Evolutionary conservation across 2,329 filamentous ascomycete species (phyloP), one percentile per base, ranked within the genome.

Genomic region (Colletotrichum graminicola): DNA sequence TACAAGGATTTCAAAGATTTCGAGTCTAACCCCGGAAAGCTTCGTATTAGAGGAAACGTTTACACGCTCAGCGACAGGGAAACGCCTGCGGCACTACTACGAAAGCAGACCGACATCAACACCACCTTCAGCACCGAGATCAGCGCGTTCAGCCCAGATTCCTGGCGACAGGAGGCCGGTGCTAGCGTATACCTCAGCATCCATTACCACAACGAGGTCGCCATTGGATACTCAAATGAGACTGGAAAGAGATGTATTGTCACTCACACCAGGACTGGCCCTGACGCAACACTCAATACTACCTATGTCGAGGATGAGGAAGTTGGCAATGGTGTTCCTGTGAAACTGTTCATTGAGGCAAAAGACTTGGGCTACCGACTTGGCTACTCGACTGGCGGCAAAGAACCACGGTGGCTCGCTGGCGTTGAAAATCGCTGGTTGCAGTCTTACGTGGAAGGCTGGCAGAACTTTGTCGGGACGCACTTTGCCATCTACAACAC

Each of bases 381-480:
- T 5, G 72, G 72, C 2, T 74, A 71, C 14, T 62, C 72, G 8
- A 71, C 70, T 1, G 66, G 72, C 0, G 57, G 55, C 21, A 62
- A 51, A 11, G 62, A 41, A 11, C 72, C 72, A 8, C 41, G 32
- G 10, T 74, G 72, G 72, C 45, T 74, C 5, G 72, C 72, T 1
- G 62, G 47, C 34, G 49, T 74, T 2, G 66, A 72, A 14, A 74
- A 73, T 23, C 61, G 63, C 11, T 66, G 66, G 62, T 43, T 74
- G n/a, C 72, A 74, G 45, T 68, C 62, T 2, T 66, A 63, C 21
- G 41, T 74, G 1, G 59, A 73, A 8, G 72, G 72, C 0, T 74
- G 72, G 72, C 72, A 74, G 51, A 74, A 74, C 51, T 74, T 74
- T 47, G 72, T 74, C 1, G 72, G 72, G 4, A 71, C 66, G 3